A percentile compares a stretch with the other conserved stretches of the same genome.
These are phyloP conservation scores for Ophiostoma angusticollis DNA, from an alignment of 2,329 filamentous ascomycete genomes.

Conservation along the genomic window DNA sequence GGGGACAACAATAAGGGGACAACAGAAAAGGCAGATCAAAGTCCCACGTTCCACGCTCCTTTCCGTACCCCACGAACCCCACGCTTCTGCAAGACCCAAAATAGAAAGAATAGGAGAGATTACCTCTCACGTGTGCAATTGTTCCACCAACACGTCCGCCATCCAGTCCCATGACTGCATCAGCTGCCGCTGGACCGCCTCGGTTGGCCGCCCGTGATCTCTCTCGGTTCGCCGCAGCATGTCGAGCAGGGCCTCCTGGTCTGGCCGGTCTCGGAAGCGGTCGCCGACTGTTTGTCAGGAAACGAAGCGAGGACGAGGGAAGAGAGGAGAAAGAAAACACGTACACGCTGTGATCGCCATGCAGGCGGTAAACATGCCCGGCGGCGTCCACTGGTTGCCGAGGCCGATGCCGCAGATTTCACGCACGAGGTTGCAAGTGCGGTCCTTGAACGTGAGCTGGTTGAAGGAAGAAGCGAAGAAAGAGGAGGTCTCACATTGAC, in stretches of 20 bases:
- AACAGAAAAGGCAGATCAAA: neutral
- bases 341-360: constrained; percentile 43
- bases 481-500: constrained; percentile 4
- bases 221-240: constrained; percentile 20
- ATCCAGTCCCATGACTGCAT: constrained; percentile 19
- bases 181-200: constrained; percentile 19
- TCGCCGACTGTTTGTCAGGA: constrained; percentile 18
- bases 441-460: constrained; percentile 19
- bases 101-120: neutral
- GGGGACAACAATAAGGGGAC: too few species aligned
- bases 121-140: neutral
- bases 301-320: neutral
- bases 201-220: constrained; percentile 22
- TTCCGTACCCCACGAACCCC: too few species aligned
- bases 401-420: constrained; percentile 46
- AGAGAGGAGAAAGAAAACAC: constrained; percentile 10
- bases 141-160: neutral
- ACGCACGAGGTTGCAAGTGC: constrained; percentile 34
- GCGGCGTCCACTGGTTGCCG: constrained; percentile 39
- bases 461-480: neutral
- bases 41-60: too few species aligned
- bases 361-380: constrained; percentile 41
- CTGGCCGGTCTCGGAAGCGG: constrained; percentile 17
- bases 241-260: constrained; percentile 20
- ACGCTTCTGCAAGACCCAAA: neutral